Conservation (phyloP, 2,329 filamentous ascomycete species). For the Colletotrichum lindemuthianum region DNA sequence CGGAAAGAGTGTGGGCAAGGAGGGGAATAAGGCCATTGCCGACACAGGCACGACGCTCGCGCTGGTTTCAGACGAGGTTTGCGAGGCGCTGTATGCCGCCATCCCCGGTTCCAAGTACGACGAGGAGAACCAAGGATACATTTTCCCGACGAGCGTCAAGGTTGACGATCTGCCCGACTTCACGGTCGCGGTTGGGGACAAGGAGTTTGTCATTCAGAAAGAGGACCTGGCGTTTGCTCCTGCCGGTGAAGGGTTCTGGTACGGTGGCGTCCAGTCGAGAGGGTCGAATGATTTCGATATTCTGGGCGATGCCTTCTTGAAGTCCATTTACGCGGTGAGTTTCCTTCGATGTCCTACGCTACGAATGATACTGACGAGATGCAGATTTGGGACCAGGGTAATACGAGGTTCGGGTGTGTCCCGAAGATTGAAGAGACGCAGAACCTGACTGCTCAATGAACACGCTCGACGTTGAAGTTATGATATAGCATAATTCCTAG, state of each 20-base stretch:
- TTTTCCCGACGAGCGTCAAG: conserved; percentile 55
- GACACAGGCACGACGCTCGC: conserved; percentile 73
- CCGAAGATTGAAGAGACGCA: conserved; percentile 31
- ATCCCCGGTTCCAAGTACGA: conserved; percentile 39
- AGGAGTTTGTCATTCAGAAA: conserved; percentile 45
- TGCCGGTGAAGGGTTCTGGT: conserved; percentile 27
- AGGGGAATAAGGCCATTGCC: conserved; percentile 58
- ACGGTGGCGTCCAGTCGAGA: conserved; percentile 29
- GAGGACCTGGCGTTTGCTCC: conserved; percentile 30
- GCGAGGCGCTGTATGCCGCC: conserved; percentile 39
- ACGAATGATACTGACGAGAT: conserved; percentile 7
- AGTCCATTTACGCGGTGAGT: conserved; percentile 33
- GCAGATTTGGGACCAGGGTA: conserved; percentile 33
- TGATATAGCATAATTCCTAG: not conserved
- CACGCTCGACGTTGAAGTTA: not conserved
- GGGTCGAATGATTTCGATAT: conserved; percentile 32
- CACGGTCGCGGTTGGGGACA: conserved; percentile 65
- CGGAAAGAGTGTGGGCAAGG: conserved; percentile 47
- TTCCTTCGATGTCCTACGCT: not conserved
- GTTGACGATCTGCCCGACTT: conserved; percentile 53
- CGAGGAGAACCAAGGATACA: conserved; percentile 38
- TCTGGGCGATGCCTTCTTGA: conserved; percentile 28
- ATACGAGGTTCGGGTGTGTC: conserved; percentile 28
- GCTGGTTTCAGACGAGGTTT: conserved; percentile 50
- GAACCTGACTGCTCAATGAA: conserved; percentile 5